phyloP scores from a whole-genome alignment of 2,329 filamentous ascomycete species.

The Rhexocercosporidium sp. region DNA sequence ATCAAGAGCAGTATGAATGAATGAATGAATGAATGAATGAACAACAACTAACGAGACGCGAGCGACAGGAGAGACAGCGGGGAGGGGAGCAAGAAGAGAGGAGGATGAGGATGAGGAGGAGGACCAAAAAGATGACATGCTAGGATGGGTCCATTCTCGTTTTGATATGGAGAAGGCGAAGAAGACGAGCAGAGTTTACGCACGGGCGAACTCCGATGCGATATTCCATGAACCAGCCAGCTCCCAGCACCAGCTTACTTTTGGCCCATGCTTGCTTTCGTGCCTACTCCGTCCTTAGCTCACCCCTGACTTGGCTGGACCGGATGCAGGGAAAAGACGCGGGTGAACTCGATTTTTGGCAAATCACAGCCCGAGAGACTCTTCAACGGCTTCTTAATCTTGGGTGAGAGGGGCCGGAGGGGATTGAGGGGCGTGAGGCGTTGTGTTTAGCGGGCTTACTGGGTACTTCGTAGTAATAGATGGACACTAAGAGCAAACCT shows the following conservation, averaged over 20 bases:
- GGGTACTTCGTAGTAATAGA: too few species aligned
- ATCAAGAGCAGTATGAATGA: neutral
- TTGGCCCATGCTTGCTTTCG: neutral
- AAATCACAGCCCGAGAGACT: neutral
- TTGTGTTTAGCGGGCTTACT: neutral
- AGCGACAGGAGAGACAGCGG: neutral
- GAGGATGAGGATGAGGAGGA: neutral
- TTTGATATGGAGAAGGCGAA: neutral
- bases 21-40: neutral
- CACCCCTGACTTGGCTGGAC: too few species aligned
- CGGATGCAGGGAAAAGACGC: too few species aligned
- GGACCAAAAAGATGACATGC: neutral
- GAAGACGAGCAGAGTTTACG: neutral
- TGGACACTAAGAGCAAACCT: neutral
- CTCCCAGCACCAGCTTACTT: neutral
- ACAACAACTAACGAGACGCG: neutral
- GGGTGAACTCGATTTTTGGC: too few species aligned
- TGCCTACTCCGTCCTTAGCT: too few species aligned
- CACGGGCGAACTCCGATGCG: neutral
- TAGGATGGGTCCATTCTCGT: neutral
- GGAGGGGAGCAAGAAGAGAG: slow-evolving; percentile 1
- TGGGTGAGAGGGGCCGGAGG: too few species aligned
- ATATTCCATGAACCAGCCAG: too few species aligned
- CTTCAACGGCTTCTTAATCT: neutral
- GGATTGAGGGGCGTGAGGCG: neutral